Conservation (phyloP, 73 alveolate genomes). For the Paramecium octaurelia region DNA sequence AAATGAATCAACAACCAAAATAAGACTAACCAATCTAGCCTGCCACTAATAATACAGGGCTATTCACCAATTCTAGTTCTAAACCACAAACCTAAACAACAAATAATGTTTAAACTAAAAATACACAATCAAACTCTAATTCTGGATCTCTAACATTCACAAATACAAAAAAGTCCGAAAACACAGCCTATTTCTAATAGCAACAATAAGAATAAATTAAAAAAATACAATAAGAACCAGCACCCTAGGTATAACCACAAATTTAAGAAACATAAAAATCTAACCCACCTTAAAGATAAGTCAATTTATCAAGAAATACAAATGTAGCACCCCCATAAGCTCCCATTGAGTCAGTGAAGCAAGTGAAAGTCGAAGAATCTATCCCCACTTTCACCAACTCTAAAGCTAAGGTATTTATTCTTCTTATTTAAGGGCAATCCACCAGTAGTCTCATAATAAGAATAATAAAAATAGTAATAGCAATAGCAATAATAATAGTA, state of each 20-base stretch:
- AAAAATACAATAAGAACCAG: neutral
- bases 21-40: neutral
- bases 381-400: neutral
- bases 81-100: neutral
- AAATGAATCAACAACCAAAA: neutral
- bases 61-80: neutral
- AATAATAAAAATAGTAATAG: neutral
- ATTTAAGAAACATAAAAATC: neutral
- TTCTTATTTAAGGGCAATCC: neutral
- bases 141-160: neutral
- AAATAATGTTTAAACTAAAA: neutral
- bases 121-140: neutral
- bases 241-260: neutral
- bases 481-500: neutral
- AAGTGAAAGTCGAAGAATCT: neutral
- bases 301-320: neutral
- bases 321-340: neutral
- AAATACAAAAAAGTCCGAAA: neutral
- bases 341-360: neutral
- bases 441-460: neutral
- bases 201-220: neutral
- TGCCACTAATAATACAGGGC: neutral
- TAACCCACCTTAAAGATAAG: neutral
- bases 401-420: neutral
- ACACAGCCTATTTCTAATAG: neutral